Percentiles rank a stretch among this genome's conserved stretches.
phyloP scores from a whole-genome alignment of 495 filamentous ascomycete species.

The Podospora pseudoanserina region DNA sequence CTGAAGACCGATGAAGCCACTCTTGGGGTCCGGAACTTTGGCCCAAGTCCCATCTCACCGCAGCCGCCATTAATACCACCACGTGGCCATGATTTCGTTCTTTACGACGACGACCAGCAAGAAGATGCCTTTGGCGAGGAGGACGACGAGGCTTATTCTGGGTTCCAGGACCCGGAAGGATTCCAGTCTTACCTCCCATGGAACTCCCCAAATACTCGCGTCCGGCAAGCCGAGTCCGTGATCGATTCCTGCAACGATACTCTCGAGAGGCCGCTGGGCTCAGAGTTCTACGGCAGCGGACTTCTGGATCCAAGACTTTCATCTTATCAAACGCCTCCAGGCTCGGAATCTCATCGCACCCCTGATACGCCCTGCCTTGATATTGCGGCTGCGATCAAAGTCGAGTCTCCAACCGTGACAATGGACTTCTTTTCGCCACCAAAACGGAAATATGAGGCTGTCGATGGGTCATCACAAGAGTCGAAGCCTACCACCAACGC shows the following conservation, averaged over 20 bases:
- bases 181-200: slow-evolving; percentile 31
- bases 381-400: slow-evolving; percentile 3
- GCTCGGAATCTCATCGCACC: slow-evolving; percentile 2
- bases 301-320: slow-evolving; percentile 23
- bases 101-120: slow-evolving; percentile 17
- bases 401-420: slow-evolving; percentile 8
- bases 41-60: slow-evolving; percentile 4
- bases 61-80: slow-evolving; percentile 6
- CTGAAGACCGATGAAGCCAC: slow-evolving; percentile 10
- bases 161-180: slow-evolving; percentile 12
- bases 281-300: not conserved
- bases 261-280: slow-evolving; percentile 6
- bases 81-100: slow-evolving; percentile 23
- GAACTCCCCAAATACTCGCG: slow-evolving; percentile 31
- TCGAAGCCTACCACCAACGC: not conserved
- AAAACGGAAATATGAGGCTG: slow-evolving; percentile 11
- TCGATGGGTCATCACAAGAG: not conserved
- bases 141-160: slow-evolving; percentile 19
- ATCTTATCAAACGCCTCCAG: slow-evolving; percentile 4
- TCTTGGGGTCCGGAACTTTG: not conserved
- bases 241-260: slow-evolving; percentile 28
- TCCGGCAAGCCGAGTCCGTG: slow-evolving; percentile 28
- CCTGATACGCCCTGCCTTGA: not conserved
- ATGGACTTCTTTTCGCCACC: slow-evolving; percentile 5
- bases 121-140: slow-evolving; percentile 23